A percentile compares a stretch with the other conserved stretches of the same genome.
phyloP scores from a whole-genome alignment of 1,139 yeast genomes.

The Geotrichum restrictum region DNA sequence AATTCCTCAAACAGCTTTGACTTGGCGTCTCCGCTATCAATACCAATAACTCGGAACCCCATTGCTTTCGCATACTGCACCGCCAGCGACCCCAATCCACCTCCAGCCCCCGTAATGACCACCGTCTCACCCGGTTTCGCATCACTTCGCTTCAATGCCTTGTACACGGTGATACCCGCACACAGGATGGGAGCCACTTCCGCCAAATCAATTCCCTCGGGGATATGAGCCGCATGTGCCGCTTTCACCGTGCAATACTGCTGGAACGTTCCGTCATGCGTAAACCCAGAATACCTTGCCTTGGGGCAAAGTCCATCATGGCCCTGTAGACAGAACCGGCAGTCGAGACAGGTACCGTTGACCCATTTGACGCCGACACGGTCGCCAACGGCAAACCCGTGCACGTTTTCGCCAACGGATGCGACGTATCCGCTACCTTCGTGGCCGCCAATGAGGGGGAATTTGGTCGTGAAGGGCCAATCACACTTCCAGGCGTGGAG shows the following conservation, averaged over 20 bases:
- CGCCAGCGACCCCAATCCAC: conserved; percentile 73
- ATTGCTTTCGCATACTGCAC: conserved; percentile 70
- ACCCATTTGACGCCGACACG: conserved; percentile 30
- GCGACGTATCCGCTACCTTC: conserved; percentile 33
- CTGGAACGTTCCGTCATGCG: conserved; percentile 73
- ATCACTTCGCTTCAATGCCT: conserved; percentile 63
- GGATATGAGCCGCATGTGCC: conserved; percentile 69
- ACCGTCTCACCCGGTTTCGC: conserved; percentile 67
- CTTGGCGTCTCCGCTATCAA: conserved; percentile 67
- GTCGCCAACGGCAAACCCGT: conserved; percentile 26
- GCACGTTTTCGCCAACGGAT: conserved; percentile 26
- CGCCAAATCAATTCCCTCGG: conserved; percentile 62
- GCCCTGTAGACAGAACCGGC: conserved; percentile 26
- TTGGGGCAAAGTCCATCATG: conserved; percentile 26
- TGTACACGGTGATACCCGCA: conserved; percentile 76
- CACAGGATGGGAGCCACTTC: conserved; percentile 65
- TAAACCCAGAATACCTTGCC: conserved; percentile 49
- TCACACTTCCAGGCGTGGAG: conserved; percentile 29
- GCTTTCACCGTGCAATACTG: conserved; percentile 75
- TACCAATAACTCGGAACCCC: conserved; percentile 66
- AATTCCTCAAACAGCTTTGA: conserved; percentile 48
- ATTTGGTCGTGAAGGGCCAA: conserved; percentile 19
- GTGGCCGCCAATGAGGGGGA: conserved; percentile 29
- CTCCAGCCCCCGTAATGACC: conserved; percentile 72
- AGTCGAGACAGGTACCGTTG: conserved; percentile 28